Percentiles rank a stretch among this genome's conserved stretches.
Conservation (phyloP, 495 filamentous ascomycete species). For the Xylaria intraflava region DNA sequence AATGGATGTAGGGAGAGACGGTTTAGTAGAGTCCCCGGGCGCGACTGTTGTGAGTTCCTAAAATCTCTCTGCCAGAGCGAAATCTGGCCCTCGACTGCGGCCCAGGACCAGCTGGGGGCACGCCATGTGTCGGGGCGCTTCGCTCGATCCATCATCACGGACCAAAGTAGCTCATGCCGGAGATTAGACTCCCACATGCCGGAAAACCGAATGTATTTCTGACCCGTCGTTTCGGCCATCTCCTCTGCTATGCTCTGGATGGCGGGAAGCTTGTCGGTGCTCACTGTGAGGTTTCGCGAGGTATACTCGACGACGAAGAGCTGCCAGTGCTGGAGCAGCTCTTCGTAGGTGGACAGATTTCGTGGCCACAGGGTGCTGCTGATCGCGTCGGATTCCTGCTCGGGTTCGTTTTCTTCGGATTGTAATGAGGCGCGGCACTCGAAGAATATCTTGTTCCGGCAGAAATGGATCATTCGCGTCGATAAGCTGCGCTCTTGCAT, state of each 20-base stretch:
- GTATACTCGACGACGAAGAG: constrained; percentile 8
- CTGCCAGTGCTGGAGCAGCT: constrained; percentile 7
- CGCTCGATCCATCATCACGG: neutral
- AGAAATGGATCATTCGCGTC: constrained; percentile 20
- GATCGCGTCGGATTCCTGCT: neutral
- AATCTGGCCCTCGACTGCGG: constrained; percentile 5
- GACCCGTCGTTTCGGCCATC: constrained; percentile 7
- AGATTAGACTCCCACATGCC: constrained; percentile 12
- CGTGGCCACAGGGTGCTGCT: neutral
- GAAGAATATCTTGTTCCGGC: constrained; percentile 20
- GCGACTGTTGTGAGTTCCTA: neutral
- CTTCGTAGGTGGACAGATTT: neutral
- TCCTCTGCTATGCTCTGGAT: constrained; percentile 12
- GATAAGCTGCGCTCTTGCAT: constrained; percentile 27
- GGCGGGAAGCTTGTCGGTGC: constrained; percentile 14
- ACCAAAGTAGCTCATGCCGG: constrained; percentile 9
- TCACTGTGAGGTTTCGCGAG: constrained; percentile 6
- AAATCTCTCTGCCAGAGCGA: neutral
- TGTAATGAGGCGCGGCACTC: constrained; percentile 14
- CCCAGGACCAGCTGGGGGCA: constrained; percentile 18
- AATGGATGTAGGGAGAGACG: neutral
- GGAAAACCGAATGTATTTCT: constrained; percentile 5
- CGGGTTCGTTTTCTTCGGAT: constrained; percentile 2
- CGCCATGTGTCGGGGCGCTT: neutral
- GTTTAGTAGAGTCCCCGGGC: neutral